phyloP scores from a whole-genome alignment of 371 early-diverging fungal genomes.

The Blakeslea trispora region DNA sequence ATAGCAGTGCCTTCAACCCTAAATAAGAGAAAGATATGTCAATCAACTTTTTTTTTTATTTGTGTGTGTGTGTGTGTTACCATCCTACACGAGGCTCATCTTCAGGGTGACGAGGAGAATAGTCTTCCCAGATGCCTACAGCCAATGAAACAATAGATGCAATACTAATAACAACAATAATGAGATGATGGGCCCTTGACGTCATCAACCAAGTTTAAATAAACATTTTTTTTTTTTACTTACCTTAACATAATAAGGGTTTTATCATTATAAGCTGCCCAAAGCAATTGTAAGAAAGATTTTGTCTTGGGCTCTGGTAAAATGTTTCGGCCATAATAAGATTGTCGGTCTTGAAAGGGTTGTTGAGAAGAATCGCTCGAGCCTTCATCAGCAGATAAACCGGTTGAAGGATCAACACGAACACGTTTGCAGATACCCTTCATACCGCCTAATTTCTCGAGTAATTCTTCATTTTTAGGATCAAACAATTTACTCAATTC shows the following conservation, averaged over 20 bases:
- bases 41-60: background rate
- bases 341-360: slow-evolving; percentile 63
- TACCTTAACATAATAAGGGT: slow-evolving; percentile 56
- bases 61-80: slow-evolving; percentile 31
- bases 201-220: slow-evolving; percentile 14
- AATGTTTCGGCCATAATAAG: slow-evolving; percentile 71
- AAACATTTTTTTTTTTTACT: too few species aligned
- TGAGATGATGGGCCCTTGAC: slow-evolving; percentile 14
- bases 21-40: slow-evolving; percentile 3
- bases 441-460: slow-evolving; percentile 69
- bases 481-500: slow-evolving; percentile 64
- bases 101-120: slow-evolving; percentile 57
- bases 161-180: slow-evolving; percentile 41
- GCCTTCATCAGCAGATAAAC: slow-evolving; percentile 69
- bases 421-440: slow-evolving; percentile 61
- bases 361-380: slow-evolving; percentile 32
- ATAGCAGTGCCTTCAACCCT: slow-evolving; percentile 91
- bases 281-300: slow-evolving; percentile 63
- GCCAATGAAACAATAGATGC: slow-evolving; percentile 80
- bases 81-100: slow-evolving; percentile 70
- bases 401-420: slow-evolving; percentile 63
- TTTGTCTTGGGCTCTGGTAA: slow-evolving; percentile 68
- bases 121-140: slow-evolving; percentile 75
- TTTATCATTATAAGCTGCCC: slow-evolving; percentile 69
- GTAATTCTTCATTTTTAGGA: slow-evolving; percentile 68